Evolutionary conservation across 257 asterid species (phyloP).

Genomic region (Sherardia arvensis): DNA sequence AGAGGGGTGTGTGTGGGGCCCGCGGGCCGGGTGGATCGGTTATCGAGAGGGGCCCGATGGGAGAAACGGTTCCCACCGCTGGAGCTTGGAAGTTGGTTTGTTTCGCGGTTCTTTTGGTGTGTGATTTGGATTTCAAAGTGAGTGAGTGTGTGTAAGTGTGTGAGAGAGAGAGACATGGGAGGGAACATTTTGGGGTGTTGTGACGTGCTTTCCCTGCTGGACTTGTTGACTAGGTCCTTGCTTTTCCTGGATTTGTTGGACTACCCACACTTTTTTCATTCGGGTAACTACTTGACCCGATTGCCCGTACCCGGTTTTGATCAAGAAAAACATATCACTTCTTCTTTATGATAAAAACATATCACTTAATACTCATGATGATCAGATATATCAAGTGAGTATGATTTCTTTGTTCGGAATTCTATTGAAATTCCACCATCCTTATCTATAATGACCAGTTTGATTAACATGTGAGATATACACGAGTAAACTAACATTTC

Average conservation of each 20-base stretch:
- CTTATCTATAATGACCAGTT: too few species aligned
- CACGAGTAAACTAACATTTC: too few species aligned
- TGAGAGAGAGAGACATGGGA: not conserved
- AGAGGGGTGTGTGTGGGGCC: not conserved
- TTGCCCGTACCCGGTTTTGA: too few species aligned
- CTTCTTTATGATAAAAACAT: too few species aligned
- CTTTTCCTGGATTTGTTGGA: not conserved
- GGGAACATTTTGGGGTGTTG: constrained; percentile 9
- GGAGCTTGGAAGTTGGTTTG: constrained; percentile 9
- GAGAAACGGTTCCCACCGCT: constrained; percentile 3
- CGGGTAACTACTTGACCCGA: not conserved
- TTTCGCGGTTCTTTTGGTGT: not conserved
- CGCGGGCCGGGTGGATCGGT: not conserved
- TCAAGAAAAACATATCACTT: too few species aligned
- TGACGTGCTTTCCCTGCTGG: constrained; percentile 13
- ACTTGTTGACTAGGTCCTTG: constrained; percentile 4
- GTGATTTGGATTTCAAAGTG: constrained; percentile 12
- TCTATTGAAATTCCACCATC: too few species aligned
- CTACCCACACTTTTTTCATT: not conserved
- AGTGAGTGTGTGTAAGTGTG: too few species aligned
- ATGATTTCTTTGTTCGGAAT: too few species aligned
- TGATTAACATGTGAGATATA: too few species aligned
- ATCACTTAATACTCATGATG: too few species aligned
- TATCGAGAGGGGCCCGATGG: not conserved
- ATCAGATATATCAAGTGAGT: too few species aligned